Percentiles rank a stretch among this genome's conserved stretches.
Evolutionary conservation across 2,329 filamentous ascomycete genomes (phyloP).

Genomic region (Aspergillus clavatus): DNA sequence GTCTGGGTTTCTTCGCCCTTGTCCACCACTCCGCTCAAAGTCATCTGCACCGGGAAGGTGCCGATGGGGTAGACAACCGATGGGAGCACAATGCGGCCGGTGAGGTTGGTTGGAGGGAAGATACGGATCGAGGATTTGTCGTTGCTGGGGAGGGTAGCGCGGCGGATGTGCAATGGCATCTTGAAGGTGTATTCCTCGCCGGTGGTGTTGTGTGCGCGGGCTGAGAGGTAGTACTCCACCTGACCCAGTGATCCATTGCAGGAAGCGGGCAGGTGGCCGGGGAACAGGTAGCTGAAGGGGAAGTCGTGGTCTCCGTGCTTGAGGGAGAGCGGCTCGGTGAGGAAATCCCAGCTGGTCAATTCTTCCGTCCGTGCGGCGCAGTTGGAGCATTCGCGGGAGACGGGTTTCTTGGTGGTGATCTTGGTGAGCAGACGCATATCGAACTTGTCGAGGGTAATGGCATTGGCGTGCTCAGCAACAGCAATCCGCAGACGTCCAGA

Average conservation of each 20-base stretch:
- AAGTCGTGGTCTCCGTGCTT: constrained; percentile 64
- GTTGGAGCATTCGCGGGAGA: constrained; percentile 69
- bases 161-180: constrained; percentile 67
- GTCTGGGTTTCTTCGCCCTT: constrained; percentile 65
- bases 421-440: constrained; percentile 66
- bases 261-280: constrained; percentile 78
- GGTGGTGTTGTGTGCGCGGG: constrained; percentile 57
- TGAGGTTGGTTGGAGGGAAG: constrained; percentile 93
- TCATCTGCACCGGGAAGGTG: constrained; percentile 71
- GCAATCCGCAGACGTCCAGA: constrained; percentile 75
- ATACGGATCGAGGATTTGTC: constrained; percentile 89
- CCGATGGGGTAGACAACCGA: constrained; percentile 82
- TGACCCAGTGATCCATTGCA: constrained; percentile 68
- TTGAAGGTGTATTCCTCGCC: constrained; percentile 61
- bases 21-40: constrained; percentile 78
- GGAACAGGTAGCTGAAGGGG: constrained; percentile 83
- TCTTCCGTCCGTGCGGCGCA: constrained; percentile 69
- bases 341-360: constrained; percentile 73
- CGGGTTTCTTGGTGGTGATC: constrained; percentile 74
- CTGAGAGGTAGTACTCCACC: constrained; percentile 74
- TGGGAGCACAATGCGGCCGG: constrained; percentile 74
- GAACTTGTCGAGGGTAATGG: constrained; percentile 65
- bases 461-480: constrained; percentile 58
- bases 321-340: constrained; percentile 49
- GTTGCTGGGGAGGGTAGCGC: constrained; percentile 70